A percentile compares a stretch with the other conserved stretches of the same genome.
Conservation (phyloP, 164 flowering plant genomes). For the Amborella trichopoda region DNA sequence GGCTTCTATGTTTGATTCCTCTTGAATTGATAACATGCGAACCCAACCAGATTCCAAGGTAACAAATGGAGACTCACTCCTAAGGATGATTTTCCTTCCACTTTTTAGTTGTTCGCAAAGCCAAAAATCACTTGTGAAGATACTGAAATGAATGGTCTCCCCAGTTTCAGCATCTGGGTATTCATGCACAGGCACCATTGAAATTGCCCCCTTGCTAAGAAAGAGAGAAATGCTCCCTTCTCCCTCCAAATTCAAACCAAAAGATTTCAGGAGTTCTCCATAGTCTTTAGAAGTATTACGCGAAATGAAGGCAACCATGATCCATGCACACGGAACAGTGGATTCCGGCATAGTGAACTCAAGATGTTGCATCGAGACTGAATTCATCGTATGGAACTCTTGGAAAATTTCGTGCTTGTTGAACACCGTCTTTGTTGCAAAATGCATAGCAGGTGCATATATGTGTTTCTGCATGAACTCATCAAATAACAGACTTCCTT, state of each 20-base stretch:
- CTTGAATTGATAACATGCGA: conserved; percentile 5
- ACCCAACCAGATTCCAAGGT: not conserved
- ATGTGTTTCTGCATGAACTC: not conserved
- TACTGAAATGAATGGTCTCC: conserved; percentile 3
- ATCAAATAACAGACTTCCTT: not conserved
- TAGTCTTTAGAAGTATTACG: not conserved
- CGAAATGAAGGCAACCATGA: conserved; percentile 1
- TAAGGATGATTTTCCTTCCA: conserved; percentile 1
- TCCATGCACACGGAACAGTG: not conserved
- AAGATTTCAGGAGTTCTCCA: not conserved
- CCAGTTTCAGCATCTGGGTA: conserved; percentile 1
- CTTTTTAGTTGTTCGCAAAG: conserved; percentile 3
- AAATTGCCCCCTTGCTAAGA: not conserved
- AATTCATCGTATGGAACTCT: not conserved
- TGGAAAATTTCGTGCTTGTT: not conserved
- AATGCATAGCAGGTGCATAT: conserved; percentile 2
- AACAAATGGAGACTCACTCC: not conserved
- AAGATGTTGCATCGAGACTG: not conserved
- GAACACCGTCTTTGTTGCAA: not conserved
- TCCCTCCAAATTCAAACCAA: no score
- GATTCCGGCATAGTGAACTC: not conserved
- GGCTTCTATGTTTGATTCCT: conserved; percentile 5
- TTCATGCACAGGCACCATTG: not conserved
- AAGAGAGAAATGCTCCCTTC: not conserved
- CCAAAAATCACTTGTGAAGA: conserved; percentile 3